Conservation (phyloP, 495 filamentous ascomycete genomes). For the Parathielavia appendiculata region DNA sequence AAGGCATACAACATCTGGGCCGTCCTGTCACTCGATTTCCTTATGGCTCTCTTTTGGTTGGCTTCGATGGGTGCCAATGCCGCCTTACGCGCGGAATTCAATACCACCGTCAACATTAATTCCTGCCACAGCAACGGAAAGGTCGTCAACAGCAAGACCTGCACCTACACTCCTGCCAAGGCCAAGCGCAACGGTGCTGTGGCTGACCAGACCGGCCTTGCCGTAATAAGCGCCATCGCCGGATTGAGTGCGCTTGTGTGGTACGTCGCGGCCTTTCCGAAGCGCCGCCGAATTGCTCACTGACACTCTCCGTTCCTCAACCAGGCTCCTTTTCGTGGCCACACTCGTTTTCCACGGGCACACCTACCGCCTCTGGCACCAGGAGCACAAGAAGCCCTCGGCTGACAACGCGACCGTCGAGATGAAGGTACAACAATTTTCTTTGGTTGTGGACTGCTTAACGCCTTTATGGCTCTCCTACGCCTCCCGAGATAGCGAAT, state of each 20-base stretch:
- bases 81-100: slow-evolving; percentile 38
- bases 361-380: slow-evolving; percentile 38
- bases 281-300: background rate
- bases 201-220: slow-evolving; percentile 28
- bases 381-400: slow-evolving; percentile 21
- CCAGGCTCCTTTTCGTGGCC: slow-evolving; percentile 42
- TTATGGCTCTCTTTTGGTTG: slow-evolving; percentile 46
- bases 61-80: slow-evolving; percentile 44
- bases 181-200: slow-evolving; percentile 28
- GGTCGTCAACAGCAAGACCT: slow-evolving; percentile 28
- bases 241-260: slow-evolving; percentile 40
- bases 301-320: too few relatives aligned
- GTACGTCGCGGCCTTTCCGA: slow-evolving; percentile 18
- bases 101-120: slow-evolving; percentile 24
- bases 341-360: slow-evolving; percentile 42
- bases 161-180: too few relatives aligned
- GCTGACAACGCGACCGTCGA: slow-evolving; percentile 32
- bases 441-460: too few relatives aligned
- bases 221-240: slow-evolving; percentile 37
- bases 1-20: slow-evolving; percentile 45
- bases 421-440: too few relatives aligned
- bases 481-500: too few relatives aligned
- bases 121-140: slow-evolving; percentile 39
- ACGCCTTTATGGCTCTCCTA: too few relatives aligned
- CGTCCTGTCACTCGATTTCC: slow-evolving; percentile 39